Evolutionary conservation across 768 basidiomycete species (phyloP).

Genomic region (Rhizopogon salebrosus): DNA sequence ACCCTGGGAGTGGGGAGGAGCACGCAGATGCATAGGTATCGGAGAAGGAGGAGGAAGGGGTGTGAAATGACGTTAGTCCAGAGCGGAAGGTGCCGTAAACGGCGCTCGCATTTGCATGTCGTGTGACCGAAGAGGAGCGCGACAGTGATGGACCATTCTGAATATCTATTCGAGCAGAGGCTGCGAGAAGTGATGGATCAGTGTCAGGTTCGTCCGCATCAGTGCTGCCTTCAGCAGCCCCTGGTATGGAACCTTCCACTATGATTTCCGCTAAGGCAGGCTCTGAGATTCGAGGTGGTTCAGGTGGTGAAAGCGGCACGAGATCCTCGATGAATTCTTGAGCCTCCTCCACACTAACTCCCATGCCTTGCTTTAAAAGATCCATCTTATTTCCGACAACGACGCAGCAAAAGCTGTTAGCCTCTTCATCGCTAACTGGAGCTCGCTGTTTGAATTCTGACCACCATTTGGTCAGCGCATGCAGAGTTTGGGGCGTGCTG

Average conservation of each 20-base stretch:
- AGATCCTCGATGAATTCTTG: constrained; percentile 51
- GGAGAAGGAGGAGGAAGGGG: constrained; percentile 73
- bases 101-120: constrained; percentile 42
- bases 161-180: constrained; percentile 14
- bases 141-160: constrained; percentile 33
- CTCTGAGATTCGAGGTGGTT: constrained; percentile 6
- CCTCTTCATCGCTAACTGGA: constrained; percentile 60
- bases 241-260: constrained; percentile 12
- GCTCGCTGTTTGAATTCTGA: constrained; percentile 62
- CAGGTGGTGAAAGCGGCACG: constrained; percentile 34
- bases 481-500: constrained; percentile 56
- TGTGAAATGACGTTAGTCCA: constrained; percentile 63
- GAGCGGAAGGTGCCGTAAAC: constrained; percentile 41
- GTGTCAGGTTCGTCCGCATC: constrained; percentile 17
- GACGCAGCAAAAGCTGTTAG: constrained; percentile 62
- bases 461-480: constrained; percentile 71
- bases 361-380: constrained; percentile 28
- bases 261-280: constrained; percentile 8
- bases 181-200: constrained; percentile 6
- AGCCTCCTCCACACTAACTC: constrained; percentile 40
- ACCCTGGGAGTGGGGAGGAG: constrained; percentile 47
- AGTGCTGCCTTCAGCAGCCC: constrained; percentile 2
- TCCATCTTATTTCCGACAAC: constrained; percentile 80
- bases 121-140: constrained; percentile 41
- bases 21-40: constrained; percentile 58